A percentile compares a stretch with the other conserved stretches of the same genome.
Evolutionary conservation across 257 asterid species (phyloP).

Genomic region (Penstemon davidsonii): DNA sequence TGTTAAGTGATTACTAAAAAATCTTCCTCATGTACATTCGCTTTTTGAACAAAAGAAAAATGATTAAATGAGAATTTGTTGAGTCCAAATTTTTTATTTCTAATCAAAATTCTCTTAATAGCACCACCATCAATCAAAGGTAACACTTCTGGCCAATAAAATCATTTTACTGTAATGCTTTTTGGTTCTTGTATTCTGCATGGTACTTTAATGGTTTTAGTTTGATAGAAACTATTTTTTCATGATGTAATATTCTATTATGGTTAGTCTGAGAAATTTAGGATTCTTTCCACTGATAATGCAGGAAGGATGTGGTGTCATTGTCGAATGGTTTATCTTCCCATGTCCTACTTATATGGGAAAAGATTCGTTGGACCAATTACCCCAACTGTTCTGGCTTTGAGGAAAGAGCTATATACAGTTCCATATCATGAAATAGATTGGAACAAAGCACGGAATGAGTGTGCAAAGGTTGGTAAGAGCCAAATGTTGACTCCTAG

Average conservation of each 20-base stretch:
- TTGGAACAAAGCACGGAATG: slow-evolving; percentile 85
- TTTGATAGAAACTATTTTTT: slow-evolving; percentile 12
- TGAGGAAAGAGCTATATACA: slow-evolving; percentile 82
- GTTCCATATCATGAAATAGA: slow-evolving; percentile 86
- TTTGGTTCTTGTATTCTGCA: not conserved
- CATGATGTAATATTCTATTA: slow-evolving; percentile 13
- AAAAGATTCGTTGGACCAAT: slow-evolving; percentile 89
- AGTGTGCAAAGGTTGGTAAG: slow-evolving; percentile 86
- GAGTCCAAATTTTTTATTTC: slow-evolving; percentile 3
- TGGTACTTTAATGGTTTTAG: slow-evolving; percentile 12
- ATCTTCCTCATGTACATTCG: not conserved
- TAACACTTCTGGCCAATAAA: slow-evolving; percentile 15
- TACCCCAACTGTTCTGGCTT: slow-evolving; percentile 83
- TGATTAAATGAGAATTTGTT: not conserved
- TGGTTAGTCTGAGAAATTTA: slow-evolving; percentile 23
- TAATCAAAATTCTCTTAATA: not conserved
- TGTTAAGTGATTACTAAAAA: not conserved
- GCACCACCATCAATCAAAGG: not conserved
- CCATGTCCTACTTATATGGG: slow-evolving; percentile 94
- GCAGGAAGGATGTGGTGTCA: slow-evolving; percentile 99
- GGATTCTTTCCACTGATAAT: slow-evolving; percentile 26
- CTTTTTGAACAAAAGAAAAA: not conserved
- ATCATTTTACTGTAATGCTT: slow-evolving; percentile 15
- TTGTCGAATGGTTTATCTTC: slow-evolving; percentile 98
- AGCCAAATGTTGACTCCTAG: slow-evolving; percentile 16